phyloP scores from a whole-genome alignment of 495 filamentous ascomycete genomes.

The Lophium mytilinum region DNA sequence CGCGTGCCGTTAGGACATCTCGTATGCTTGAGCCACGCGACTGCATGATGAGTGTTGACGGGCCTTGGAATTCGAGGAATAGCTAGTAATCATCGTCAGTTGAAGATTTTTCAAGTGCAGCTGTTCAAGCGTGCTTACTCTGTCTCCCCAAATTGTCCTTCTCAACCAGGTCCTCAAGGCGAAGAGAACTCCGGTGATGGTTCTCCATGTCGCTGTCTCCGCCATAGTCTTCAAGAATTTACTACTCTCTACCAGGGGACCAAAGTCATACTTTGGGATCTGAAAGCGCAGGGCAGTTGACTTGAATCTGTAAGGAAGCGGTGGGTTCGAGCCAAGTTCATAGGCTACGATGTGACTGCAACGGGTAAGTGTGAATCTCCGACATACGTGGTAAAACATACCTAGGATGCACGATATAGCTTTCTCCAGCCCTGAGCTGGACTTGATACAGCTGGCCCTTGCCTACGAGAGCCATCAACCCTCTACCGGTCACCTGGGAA shows the following conservation, averaged over 20 bases:
- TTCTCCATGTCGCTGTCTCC: conserved; percentile 61
- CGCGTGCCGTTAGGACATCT: conserved; percentile 63
- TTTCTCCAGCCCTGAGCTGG: conserved; percentile 65
- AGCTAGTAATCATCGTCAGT: conserved; percentile 39
- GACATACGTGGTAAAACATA: conserved; percentile 27
- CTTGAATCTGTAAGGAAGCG: conserved; percentile 76
- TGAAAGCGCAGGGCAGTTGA: conserved; percentile 70
- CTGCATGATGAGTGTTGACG: conserved; percentile 75
- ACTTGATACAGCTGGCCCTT: conserved; percentile 83
- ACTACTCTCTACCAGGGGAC: conserved; percentile 49
- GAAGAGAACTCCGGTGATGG: conserved; percentile 51
- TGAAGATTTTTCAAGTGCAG: not conserved
- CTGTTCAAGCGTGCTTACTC: conserved; percentile 41
- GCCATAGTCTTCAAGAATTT: conserved; percentile 65
- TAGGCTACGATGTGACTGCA: conserved; percentile 82
- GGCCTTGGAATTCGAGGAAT: conserved; percentile 83
- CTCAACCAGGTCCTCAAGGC: conserved; percentile 63
- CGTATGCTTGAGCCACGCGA: conserved; percentile 65
- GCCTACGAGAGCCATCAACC: conserved; percentile 74
- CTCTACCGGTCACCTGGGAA: conserved; percentile 77
- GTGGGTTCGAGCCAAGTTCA: conserved; percentile 61
- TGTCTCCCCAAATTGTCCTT: conserved; percentile 85
- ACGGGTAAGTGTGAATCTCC: not conserved
- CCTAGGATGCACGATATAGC: conserved; percentile 79
- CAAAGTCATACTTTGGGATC: conserved; percentile 55